Conservation (phyloP, 148 eudicot genomes). For the Cornus suecica region DNA sequence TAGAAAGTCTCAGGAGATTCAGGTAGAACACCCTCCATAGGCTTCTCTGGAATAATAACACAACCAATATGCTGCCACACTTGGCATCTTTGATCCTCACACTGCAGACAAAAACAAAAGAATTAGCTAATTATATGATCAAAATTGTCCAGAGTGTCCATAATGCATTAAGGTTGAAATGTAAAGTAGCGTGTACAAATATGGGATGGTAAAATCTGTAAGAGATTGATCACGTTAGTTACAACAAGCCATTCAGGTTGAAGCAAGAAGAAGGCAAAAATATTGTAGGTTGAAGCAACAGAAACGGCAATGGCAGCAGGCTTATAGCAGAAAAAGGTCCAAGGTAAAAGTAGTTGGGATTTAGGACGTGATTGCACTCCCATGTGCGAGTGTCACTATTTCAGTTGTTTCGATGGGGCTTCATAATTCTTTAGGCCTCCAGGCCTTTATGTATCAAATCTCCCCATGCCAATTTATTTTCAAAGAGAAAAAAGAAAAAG, state of each 20-base stretch:
- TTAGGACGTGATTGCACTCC: neutral
- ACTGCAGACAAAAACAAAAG: constrained; percentile 39
- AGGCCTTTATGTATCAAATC: too few species aligned
- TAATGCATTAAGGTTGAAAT: neutral
- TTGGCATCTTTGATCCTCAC: constrained; percentile 67
- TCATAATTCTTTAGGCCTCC: too few species aligned
- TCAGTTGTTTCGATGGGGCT: too few species aligned
- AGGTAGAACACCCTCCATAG: constrained; percentile 40
- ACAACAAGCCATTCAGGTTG: neutral
- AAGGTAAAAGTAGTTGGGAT: neutral
- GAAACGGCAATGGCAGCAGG: neutral
- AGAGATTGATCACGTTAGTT: neutral
- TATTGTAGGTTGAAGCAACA: neutral
- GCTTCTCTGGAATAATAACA: constrained; percentile 64
- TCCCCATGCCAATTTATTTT: too few species aligned
- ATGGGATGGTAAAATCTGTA: neutral
- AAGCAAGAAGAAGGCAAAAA: neutral
- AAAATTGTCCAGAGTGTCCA: neutral
- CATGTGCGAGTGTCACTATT: too few species aligned
- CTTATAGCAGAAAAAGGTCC: neutral
- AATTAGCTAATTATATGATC: constrained; percentile 19
- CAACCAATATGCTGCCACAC: constrained; percentile 80
- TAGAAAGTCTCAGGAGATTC: constrained; percentile 43
- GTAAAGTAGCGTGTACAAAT: neutral
- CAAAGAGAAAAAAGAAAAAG: too few species aligned